Base-by-base conservation (phyloP, 2,329 filamentous ascomycete genomes). In the Beauveria scarabaeidicola region DNA sequence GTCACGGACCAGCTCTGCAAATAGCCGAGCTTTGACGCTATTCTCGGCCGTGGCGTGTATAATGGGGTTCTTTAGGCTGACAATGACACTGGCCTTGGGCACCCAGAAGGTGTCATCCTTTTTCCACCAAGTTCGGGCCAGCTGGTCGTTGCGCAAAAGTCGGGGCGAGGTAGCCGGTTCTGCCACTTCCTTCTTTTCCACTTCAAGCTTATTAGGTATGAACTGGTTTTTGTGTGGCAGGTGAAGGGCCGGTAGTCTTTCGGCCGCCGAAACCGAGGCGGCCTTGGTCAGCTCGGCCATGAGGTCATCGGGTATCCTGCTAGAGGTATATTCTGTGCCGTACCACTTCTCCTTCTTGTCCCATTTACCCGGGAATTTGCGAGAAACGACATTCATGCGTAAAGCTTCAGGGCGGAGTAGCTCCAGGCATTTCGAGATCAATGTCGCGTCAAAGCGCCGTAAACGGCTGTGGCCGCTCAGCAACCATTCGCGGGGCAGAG, bases 71-170 rank as follows among this genome's bases (percentile, higher is more conserved):
- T 87, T 84, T 64, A 95, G 80, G 65, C 87, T 90, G 64, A 96
- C 84, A 64, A 91, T 83, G 19, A 97, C 78, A 61, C 91, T 94
- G 3, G 90, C 94, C 72, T 96, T 96, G 9, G 94, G 94, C 10
- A 97, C 94, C 92, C 93, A 97, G 74, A 97, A 99, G 0, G 87
- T 91, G 67, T 99, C 94, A 68, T 99, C 94, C 75, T 97, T 97
- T 78, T 99, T 99, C 79, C 87, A 97, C 94, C 94, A 99, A 3
- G 90, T 88, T 32, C 92, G 86, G 1, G 90, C 86, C 38, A 85
- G 77, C 6, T 86, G 80, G 65, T 97, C 93, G 66, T 96, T 91
- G 65, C 92, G 86, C 63, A 99, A 87, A 25, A 99, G 79, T 62
- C 86, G 88, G 0, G 94, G 94, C 0, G 85, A 79, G 59, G 88